Base-by-base conservation (phyloP, 345 rosid species). In the Zanthoxylum bungeanum region DNA sequence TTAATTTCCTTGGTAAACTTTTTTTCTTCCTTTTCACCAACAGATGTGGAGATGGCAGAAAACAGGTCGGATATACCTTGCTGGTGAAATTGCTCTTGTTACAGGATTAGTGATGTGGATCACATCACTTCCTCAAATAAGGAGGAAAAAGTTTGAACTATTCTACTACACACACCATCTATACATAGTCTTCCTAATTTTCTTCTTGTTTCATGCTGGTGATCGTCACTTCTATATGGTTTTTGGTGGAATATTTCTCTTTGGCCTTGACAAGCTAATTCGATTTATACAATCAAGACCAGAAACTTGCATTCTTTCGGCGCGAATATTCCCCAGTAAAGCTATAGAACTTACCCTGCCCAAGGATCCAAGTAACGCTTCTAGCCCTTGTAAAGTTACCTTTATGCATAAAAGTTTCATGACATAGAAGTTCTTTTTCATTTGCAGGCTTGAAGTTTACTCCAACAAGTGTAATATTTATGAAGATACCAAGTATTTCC, bases 151-250 rank as follows among this genome's bases (percentile, higher is more conserved):
- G 69, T 93, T 93, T 66, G 95, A 93, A 71, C 56, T 89, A 31
- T 91, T 91, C 78, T 93, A 91, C 72, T 89, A 81, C 77, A 84
- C 88, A 1, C 98, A 93, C 77, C 97, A 93, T 77, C 78, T 91
- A 34, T 91, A 91, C 83, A 68, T 81, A 25, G 30, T 86, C 49
- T 93, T 93, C 82, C 75, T 93, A 52, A 71, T 86, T 42, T 79
- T 86, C 72, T 93, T 85, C 89, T 69, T 93, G 87, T 84, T 93
- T 74, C 98, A 93, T 82, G 89, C 79, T 14, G 98, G 97, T 61
- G 97, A 93, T 76, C 79, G 97, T 36, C 98, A 93, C 79, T 88
- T 91, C 77, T 93, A 91, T 50, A 69, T 72, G 72, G 83, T 91
- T 44, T 80, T 93, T 64, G 83, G 91, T 42, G 97, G 97, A 17